Conservation (phyloP, 495 filamentous ascomycete species). For the Evansstolkia leycettana region DNA sequence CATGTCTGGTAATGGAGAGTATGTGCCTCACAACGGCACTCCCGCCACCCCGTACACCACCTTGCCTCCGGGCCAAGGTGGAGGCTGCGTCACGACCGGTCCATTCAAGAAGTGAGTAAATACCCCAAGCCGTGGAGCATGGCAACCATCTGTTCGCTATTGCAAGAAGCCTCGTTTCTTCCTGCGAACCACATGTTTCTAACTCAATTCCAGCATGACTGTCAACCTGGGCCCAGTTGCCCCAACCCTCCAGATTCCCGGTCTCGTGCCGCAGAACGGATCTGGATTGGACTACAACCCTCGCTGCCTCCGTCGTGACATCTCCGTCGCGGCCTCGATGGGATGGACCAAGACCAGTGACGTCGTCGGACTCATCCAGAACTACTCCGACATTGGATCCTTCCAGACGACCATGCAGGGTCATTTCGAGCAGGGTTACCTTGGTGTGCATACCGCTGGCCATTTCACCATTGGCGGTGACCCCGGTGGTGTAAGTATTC, state of each 20-base stretch:
- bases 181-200: no score
- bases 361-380: slow-evolving; percentile 6
- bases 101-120: slow-evolving; percentile 33
- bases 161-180: no score
- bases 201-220: slow-evolving; percentile 4
- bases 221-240: slow-evolving; percentile 37
- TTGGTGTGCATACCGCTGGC: background rate
- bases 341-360: slow-evolving; percentile 5
- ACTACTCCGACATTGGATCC: slow-evolving; percentile 5
- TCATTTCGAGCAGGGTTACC: slow-evolving; percentile 2
- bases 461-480: background rate
- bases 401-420: slow-evolving; percentile 11
- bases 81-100: slow-evolving; percentile 45
- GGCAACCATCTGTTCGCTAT: no score
- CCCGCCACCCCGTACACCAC: slow-evolving; percentile 6
- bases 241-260: slow-evolving; percentile 8
- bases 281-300: slow-evolving; percentile 33
- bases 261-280: slow-evolving; percentile 8
- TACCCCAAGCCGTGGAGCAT: no score
- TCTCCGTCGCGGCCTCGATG: slow-evolving; percentile 1
- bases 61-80: slow-evolving; percentile 36
- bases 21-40: slow-evolving; percentile 20
- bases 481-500: slow-evolving; percentile 3
- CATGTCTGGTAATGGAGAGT: slow-evolving; percentile 44
- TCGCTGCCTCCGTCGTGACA: slow-evolving; percentile 49